phyloP scores from a whole-genome alignment of 257 asterid species.

The Solanum clarkiae region DNA sequence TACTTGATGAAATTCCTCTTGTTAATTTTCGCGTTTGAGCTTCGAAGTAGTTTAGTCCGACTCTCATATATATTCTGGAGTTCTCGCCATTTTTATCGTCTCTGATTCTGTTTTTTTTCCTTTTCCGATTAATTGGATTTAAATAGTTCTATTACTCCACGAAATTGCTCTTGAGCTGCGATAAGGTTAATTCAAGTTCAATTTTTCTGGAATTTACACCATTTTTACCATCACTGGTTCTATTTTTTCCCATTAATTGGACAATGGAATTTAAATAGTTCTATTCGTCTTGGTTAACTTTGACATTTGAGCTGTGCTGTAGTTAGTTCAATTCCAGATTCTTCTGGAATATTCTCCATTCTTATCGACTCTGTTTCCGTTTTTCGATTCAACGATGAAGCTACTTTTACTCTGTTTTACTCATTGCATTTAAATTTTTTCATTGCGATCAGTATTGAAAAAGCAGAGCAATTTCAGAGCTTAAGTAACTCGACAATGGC shows the following conservation, averaged over 20 bases:
- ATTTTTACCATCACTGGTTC: background rate
- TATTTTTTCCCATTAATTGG: background rate
- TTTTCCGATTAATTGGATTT: background rate
- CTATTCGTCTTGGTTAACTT: background rate
- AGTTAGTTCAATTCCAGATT: background rate
- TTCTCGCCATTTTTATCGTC: background rate
- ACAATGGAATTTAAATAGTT: background rate
- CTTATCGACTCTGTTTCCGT: background rate
- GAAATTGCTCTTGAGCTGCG: background rate
- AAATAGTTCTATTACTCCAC: background rate
- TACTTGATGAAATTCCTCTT: background rate
- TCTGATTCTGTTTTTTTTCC: background rate
- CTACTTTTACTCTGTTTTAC: background rate
- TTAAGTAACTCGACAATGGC: conserved; percentile 32
- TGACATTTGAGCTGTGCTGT: background rate
- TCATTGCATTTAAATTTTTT: background rate
- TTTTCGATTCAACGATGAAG: background rate
- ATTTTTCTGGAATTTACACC: background rate
- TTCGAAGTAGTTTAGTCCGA: background rate
- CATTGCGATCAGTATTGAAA: conserved; percentile 13
- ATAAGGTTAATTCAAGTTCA: background rate
- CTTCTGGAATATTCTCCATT: background rate
- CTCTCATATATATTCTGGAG: background rate
- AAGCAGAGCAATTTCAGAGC: conserved; percentile 19
- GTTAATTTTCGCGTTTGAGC: background rate